Conservation (phyloP, 495 filamentous ascomycete species). For the Lasiosphaeris hirsuta region DNA sequence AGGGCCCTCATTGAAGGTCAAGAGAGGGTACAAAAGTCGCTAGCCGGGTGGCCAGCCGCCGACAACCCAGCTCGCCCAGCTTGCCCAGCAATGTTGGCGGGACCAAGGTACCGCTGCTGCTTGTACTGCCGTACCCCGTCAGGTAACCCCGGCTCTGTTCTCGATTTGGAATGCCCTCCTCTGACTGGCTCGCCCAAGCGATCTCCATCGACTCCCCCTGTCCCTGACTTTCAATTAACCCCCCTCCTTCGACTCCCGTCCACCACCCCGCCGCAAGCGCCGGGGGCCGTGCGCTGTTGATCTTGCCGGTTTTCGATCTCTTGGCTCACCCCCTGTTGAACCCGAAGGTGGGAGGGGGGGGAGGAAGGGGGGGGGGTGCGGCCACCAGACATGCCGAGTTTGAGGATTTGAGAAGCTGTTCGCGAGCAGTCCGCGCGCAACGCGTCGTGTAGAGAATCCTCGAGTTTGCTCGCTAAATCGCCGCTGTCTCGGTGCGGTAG, state of each 20-base stretch:
- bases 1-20: not conserved
- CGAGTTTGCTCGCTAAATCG: too few relatives aligned
- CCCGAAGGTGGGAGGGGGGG: too few relatives aligned
- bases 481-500: too few relatives aligned
- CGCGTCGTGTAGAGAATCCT: too few relatives aligned
- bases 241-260: not conserved
- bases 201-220: conserved; percentile 24
- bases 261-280: conserved; percentile 24
- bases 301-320: conserved; percentile 3
- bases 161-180: conserved; percentile 16
- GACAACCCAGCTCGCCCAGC: not conserved
- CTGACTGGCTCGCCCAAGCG: conserved; percentile 24
- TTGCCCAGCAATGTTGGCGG: too few relatives aligned
- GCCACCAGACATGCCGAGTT: conserved; percentile 8
- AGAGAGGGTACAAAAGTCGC: conserved; percentile 4
- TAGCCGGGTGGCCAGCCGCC: conserved; percentile 11
- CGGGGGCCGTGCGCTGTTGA: conserved; percentile 13
- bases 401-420: conserved; percentile 8
- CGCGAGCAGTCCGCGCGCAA: not conserved
- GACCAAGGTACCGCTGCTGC: too few relatives aligned
- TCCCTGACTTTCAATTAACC: not conserved
- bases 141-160: not conserved
- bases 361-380: not conserved
- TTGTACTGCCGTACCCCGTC: too few relatives aligned
- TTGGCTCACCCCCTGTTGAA: conserved; percentile 3